These are phyloP conservation scores for Globisporangium alternatum DNA, from an alignment of 352 stramenopile species.

Conservation along the genomic window DNA sequence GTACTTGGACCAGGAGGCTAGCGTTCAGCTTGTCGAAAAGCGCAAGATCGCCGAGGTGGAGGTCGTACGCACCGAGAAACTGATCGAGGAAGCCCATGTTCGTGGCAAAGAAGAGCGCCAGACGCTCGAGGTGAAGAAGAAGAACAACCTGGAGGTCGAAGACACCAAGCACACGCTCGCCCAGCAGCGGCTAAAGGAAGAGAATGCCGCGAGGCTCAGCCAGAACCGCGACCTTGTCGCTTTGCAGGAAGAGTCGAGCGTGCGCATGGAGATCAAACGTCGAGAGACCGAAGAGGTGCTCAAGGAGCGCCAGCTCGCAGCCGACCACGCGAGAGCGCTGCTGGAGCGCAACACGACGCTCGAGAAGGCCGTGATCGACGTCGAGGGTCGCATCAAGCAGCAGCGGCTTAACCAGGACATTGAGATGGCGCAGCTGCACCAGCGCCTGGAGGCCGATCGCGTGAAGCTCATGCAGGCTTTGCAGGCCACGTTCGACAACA, in stretches of 20 bases:
- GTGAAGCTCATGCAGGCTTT: conserved; percentile 63
- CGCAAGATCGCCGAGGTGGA: conserved; percentile 54
- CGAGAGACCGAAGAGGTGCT: conserved; percentile 62
- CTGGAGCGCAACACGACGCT: conserved; percentile 63
- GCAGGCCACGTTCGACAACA: conserved; percentile 65
- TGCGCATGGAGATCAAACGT: conserved; percentile 51
- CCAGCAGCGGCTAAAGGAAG: conserved; percentile 39
- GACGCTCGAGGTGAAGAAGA: conserved; percentile 41
- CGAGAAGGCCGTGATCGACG: conserved; percentile 56
- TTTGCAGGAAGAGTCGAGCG: conserved; percentile 57
- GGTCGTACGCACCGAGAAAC: conserved; percentile 25
- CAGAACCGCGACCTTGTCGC: conserved; percentile 62
- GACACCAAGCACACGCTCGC: conserved; percentile 49
- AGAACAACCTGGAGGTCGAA: conserved; percentile 50
- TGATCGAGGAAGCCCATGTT: conserved; percentile 38
- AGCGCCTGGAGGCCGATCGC: conserved; percentile 59
- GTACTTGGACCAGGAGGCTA: conserved; percentile 65
- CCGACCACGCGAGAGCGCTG: conserved; percentile 43
- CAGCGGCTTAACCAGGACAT: conserved; percentile 73
- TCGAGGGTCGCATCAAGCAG: conserved; percentile 64
- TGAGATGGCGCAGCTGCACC: conserved; percentile 58
- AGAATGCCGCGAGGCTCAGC: conserved; percentile 35
- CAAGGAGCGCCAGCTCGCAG: conserved; percentile 47
- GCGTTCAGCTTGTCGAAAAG: conserved; percentile 57
- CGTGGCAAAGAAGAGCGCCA: conserved; percentile 52